Conservation (phyloP, 805 yeast genomes). For the Saturnispora diversa region DNA sequence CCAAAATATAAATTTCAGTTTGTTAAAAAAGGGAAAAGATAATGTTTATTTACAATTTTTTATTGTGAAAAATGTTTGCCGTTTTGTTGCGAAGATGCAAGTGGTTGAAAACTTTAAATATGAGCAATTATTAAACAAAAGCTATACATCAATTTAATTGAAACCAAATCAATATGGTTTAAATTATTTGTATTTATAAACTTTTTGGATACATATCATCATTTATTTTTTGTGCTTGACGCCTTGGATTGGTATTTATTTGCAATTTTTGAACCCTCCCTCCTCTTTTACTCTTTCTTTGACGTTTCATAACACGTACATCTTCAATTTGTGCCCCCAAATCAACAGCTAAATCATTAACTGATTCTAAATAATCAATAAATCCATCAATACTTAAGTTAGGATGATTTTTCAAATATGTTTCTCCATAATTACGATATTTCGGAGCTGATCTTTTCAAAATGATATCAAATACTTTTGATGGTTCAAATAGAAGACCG, state of each 20-base stretch:
- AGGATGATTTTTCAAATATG: conserved; percentile 3
- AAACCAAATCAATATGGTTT: no score
- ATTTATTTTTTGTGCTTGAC: no score
- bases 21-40: no score
- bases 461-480: conserved; percentile 4
- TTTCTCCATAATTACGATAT: not conserved
- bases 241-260: not conserved
- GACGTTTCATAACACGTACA: not conserved
- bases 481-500: not conserved
- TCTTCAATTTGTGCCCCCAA: conserved; percentile 8
- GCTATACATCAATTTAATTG: no score
- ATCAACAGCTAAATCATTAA: not conserved
- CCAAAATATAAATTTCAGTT: no score
- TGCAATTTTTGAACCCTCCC: not conserved
- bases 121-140: no score
- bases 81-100: no score
- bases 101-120: no score
- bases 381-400: conserved; percentile 2
- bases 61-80: no score
- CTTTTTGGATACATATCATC: no score
- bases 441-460: conserved; percentile 5
- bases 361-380: conserved; percentile 5
- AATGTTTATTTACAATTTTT: no score
- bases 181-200: no score
- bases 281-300: not conserved